Evolutionary conservation across 2,329 filamentous ascomycete genomes (phyloP).

Genomic region (Aureobasidium sp.): DNA sequence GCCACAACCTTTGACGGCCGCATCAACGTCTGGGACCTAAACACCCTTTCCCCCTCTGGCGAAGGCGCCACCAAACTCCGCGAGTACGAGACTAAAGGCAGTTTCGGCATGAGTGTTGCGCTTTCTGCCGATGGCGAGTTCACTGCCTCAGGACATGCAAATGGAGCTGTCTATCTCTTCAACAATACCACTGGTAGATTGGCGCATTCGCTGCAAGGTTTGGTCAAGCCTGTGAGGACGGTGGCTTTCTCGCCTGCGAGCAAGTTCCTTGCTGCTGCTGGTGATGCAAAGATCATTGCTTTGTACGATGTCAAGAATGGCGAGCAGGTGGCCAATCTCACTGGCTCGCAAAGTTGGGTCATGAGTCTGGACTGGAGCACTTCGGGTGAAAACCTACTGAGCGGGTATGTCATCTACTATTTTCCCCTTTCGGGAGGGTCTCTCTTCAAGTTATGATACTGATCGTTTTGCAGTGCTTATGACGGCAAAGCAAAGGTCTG

Average conservation of each 20-base stretch:
- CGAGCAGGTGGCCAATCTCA: constrained; percentile 81
- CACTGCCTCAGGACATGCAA: constrained; percentile 89
- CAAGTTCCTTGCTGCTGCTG: constrained; percentile 78
- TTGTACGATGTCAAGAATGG: constrained; percentile 89
- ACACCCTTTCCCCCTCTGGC: constrained; percentile 23
- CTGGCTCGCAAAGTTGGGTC: constrained; percentile 77
- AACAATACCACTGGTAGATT: constrained; percentile 83
- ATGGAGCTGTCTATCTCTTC: constrained; percentile 87
- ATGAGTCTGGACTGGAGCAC: constrained; percentile 87
- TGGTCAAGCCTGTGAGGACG: constrained; percentile 77
- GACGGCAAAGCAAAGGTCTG: constrained; percentile 96
- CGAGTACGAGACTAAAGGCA: constrained; percentile 86
- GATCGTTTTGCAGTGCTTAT: constrained; percentile 48
- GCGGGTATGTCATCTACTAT: constrained; percentile 45
- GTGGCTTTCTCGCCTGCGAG: constrained; percentile 82
- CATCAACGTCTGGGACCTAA: constrained; percentile 76
- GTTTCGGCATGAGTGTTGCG: constrained; percentile 84
- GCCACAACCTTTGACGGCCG: constrained; percentile 79
- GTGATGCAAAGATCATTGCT: constrained; percentile 80
- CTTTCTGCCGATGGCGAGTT: constrained; percentile 70
- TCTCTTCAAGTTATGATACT: neutral
- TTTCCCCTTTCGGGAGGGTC: neutral
- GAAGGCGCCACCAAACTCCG: constrained; percentile 53
- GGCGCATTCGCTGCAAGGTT: constrained; percentile 78
- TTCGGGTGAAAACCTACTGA: constrained; percentile 84